These are phyloP conservation scores for Seiridium cupressi DNA, from an alignment of 2,329 filamentous ascomycete genomes.

Conservation along the genomic window DNA sequence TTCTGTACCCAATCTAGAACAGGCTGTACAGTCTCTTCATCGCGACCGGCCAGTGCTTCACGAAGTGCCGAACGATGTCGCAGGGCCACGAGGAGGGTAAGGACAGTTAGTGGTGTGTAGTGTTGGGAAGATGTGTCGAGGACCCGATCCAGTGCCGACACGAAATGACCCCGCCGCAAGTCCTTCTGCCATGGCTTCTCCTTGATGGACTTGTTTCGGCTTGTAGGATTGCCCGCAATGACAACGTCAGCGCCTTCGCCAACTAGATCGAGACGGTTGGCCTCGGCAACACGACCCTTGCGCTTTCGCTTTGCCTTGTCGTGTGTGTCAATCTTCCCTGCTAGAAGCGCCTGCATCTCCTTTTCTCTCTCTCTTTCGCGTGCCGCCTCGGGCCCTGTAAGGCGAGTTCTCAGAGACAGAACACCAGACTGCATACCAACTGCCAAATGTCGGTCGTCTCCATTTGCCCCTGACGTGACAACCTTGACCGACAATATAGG, in stretches of 20 bases:
- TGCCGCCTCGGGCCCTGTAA: slow-evolving; percentile 77
- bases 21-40: slow-evolving; percentile 78
- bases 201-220: slow-evolving; percentile 30
- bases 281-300: slow-evolving; percentile 51
- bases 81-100: slow-evolving; percentile 80
- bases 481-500: slow-evolving; percentile 84
- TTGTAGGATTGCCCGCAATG: slow-evolving; percentile 66
- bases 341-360: slow-evolving; percentile 80
- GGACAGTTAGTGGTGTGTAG: slow-evolving; percentile 58
- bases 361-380: slow-evolving; percentile 74
- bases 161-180: slow-evolving; percentile 76
- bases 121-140: slow-evolving; percentile 53
- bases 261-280: slow-evolving; percentile 68
- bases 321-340: slow-evolving; percentile 74
- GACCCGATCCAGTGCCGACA: slow-evolving; percentile 75
- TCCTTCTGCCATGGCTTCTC: slow-evolving; percentile 77
- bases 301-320: slow-evolving; percentile 71
- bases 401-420: slow-evolving; percentile 85
- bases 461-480: slow-evolving; percentile 63
- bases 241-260: slow-evolving; percentile 86
- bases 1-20: slow-evolving; percentile 80
- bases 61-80: slow-evolving; percentile 84
- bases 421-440: slow-evolving; percentile 94
- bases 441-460: slow-evolving; percentile 86
- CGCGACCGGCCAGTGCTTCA: slow-evolving; percentile 74